These are phyloP conservation scores for Fagus sylvatica DNA, from an alignment of 306 rosid species.

Conservation along the genomic window DNA sequence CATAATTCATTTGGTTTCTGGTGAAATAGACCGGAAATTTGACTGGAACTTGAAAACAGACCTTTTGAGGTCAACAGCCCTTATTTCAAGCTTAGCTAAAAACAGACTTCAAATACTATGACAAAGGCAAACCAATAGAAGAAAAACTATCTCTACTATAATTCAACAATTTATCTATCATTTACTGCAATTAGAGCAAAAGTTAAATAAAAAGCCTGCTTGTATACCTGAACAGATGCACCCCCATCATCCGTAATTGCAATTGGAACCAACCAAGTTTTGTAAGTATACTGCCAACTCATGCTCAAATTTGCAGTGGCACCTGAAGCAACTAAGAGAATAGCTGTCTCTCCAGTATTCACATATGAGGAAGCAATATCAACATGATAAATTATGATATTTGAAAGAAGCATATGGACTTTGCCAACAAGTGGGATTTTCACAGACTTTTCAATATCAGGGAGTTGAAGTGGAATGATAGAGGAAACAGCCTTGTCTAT, in stretches of 20 bases:
- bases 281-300: constrained; percentile 62
- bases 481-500: constrained; percentile 59
- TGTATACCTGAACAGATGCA: constrained; percentile 69
- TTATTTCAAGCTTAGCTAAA: background rate
- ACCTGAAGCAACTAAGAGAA: constrained; percentile 59
- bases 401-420: constrained; percentile 62
- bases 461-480: constrained; percentile 58
- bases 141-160: background rate
- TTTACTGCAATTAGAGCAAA: background rate
- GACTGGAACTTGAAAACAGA: background rate
- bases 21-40: background rate
- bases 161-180: background rate
- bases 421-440: constrained; percentile 56
- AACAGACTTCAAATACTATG: background rate
- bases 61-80: background rate
- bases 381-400: constrained; percentile 48
- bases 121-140: background rate
- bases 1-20: background rate
- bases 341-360: constrained; percentile 57
- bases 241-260: constrained; percentile 70
- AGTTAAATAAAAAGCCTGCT: constrained; percentile 10
- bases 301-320: constrained; percentile 71
- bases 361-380: constrained; percentile 58
- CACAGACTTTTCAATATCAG: constrained; percentile 54
- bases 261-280: constrained; percentile 61